phyloP scores from a whole-genome alignment of 495 filamentous ascomycete genomes.

The Hypoxylon intermedium region DNA sequence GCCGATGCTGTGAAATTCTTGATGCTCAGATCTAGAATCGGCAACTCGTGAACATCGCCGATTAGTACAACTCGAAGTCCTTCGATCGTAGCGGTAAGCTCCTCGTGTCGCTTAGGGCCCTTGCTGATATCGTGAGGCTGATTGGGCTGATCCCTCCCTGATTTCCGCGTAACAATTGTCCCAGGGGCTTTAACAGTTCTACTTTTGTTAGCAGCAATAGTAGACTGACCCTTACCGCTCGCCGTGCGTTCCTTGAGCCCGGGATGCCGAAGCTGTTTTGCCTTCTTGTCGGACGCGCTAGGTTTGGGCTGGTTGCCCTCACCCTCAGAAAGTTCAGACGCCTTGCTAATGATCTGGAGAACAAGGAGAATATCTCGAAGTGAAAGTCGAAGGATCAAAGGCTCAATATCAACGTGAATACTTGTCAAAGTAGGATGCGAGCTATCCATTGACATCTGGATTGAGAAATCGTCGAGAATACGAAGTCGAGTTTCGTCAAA shows the following conservation, averaged over 20 bases:
- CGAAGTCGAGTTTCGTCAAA: constrained; percentile 86
- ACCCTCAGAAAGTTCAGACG: constrained; percentile 79
- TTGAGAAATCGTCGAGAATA: constrained; percentile 93
- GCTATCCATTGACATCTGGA: constrained; percentile 88
- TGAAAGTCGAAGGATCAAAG: constrained; percentile 89
- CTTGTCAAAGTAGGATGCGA: constrained; percentile 73
- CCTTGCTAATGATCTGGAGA: constrained; percentile 90
- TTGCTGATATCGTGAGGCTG: constrained; percentile 49
- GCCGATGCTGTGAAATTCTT: constrained; percentile 85
- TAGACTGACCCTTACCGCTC: constrained; percentile 69
- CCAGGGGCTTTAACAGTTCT: constrained; percentile 26
- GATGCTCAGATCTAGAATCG: constrained; percentile 91
- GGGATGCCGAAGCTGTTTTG: constrained; percentile 68
- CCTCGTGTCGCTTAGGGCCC: constrained; percentile 64
- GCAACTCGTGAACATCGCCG: constrained; percentile 92
- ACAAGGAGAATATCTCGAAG: constrained; percentile 93
- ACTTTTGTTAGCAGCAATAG: constrained; percentile 54
- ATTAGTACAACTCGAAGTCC: constrained; percentile 94
- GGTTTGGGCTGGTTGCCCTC: constrained; percentile 52
- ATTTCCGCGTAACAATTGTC: constrained; percentile 20
- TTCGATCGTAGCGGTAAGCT: constrained; percentile 81
- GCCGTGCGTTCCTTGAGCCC: constrained; percentile 67
- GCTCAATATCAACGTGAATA: constrained; percentile 87
- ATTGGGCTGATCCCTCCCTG: constrained; percentile 22
- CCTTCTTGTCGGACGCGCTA: constrained; percentile 59